Evolutionary conservation across 2,329 filamentous ascomycete species (phyloP), one percentile per base, ranked within the genome.

Genomic region (Colletotrichum filicis): DNA sequence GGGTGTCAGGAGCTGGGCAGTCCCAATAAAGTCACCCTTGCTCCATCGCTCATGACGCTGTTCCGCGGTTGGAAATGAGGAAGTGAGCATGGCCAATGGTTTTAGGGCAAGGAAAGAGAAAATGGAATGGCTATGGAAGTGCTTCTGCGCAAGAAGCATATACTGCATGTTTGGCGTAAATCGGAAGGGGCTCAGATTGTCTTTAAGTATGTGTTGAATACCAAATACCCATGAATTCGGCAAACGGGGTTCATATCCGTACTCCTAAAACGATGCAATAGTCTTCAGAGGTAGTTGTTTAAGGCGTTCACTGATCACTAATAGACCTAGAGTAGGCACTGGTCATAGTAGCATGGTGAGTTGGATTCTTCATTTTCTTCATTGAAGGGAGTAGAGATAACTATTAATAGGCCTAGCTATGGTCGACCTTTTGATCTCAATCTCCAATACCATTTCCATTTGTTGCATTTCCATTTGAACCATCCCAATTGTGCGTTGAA

Each of bases 141-240:
- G 30, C 61, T 73, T 74, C 65, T 58, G 52, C 35, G 59, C 12
- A 49, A 65, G 64, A 73, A 61, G 66, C 24, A 32, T 66, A 66
- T 24, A 69, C 49, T 74, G 73, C 73, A 74, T 74, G 60, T 73
- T 73, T 74, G 73, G 73, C 73, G 73, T 73, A 74, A 46, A 71
- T 5, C 26, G 59, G 73, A 66, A 56, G 60, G 66, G 69, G 55
- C 58, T 69, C 53, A 74, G 70, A 73, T 63, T 74, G 73, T 64
- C 35, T 73, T 74, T 66, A 64, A 66, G 71, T 71, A 73, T 28
- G 35, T 74, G 63, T 72, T 72, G 73, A 74, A 73, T 73, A 69
- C 70, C 73, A 67, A 74, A 74, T 74, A 74, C 73, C 73, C 73
- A 60, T 68, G 60, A 74, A 46, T 56, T 74, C 65, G 71, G 53